phyloP scores from a whole-genome alignment of 176 grass and related monocot species.

The Alopecurus myosuroides region DNA sequence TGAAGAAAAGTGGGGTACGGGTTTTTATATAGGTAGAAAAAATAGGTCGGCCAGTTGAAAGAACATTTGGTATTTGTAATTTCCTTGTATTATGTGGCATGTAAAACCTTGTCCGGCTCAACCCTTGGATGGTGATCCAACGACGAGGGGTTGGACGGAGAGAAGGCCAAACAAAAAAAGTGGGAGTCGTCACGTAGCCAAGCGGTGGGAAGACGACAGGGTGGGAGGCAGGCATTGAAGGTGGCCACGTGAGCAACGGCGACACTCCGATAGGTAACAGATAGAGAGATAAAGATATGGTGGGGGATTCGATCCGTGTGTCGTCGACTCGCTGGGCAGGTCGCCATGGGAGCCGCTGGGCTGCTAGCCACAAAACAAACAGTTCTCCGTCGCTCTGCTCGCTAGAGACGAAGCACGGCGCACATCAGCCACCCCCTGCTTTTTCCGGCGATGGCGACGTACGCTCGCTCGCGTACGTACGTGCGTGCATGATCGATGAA shows the following conservation, averaged over 20 bases:
- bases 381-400: background rate
- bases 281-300: constrained; percentile 6
- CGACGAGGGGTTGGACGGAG: background rate
- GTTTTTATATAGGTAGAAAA: too few relatives aligned
- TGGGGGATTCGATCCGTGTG: background rate
- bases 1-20: too few relatives aligned
- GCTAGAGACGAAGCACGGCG: background rate
- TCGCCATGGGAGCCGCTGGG: background rate
- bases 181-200: background rate
- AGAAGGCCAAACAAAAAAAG: background rate
- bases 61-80: too few relatives aligned
- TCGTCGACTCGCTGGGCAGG: background rate
- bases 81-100: background rate
- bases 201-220: background rate
- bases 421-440: background rate
- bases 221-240: background rate
- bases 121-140: background rate
- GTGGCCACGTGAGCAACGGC: constrained; percentile 5
- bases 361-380: background rate
- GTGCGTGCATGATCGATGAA: background rate
- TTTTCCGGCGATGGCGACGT: background rate
- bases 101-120: background rate
- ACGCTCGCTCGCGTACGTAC: too few relatives aligned
- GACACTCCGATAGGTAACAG: background rate
- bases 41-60: too few relatives aligned